Base-by-base conservation (phyloP, 176 grass and related monocot genomes). In the Alloteropsis semialata region DNA sequence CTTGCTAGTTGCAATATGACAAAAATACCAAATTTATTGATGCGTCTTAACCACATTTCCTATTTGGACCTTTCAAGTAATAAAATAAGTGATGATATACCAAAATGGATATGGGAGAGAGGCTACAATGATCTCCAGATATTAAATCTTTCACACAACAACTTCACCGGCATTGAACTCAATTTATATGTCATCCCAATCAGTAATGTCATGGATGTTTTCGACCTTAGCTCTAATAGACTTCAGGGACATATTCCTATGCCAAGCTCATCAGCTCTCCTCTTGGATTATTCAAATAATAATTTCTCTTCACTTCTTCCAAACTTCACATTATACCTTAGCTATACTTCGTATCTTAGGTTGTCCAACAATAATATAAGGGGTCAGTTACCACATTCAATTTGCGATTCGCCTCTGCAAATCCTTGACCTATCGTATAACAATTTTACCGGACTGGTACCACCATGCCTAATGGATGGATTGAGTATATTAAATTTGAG, bases 51-150 rank as follows among this genome's bases (percentile, higher is more conserved):
- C 17, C 1, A 60, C 1, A 1, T 87, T 14, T 0, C 0, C 21
- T 0, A 10, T 34, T 43, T 91, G 1, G 89, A 87, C 77, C 85
- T 91, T 50, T 88, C 80, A 36, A 80, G 56, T 21, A 91, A 84
- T 12, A 63, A 69, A 5, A 62, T 91, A 33, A 22, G 38, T 19
- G 84, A 37, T 16, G 38, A 37, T 27, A 79, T 90, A 79, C 79
- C 88, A 56, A 80, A 72, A 0, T 79, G 72, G 78, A 79, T 90
- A 74, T 90, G 50, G 83, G 10, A 76, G 30, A 68, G 11, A 15
- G 76, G 45, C 69, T 45, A 0, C 3, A 2, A 10, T 5, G 25
- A 11, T 15, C 15, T 81, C 21, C 0, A 0, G 1, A 10, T 16
- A 41, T 42, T 79, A 58, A 38, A 87, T 74, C 37, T 87, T 24